Evolutionary conservation across 495 filamentous ascomycete species (phyloP).

Genomic region (Aspergillus cavernicola): DNA sequence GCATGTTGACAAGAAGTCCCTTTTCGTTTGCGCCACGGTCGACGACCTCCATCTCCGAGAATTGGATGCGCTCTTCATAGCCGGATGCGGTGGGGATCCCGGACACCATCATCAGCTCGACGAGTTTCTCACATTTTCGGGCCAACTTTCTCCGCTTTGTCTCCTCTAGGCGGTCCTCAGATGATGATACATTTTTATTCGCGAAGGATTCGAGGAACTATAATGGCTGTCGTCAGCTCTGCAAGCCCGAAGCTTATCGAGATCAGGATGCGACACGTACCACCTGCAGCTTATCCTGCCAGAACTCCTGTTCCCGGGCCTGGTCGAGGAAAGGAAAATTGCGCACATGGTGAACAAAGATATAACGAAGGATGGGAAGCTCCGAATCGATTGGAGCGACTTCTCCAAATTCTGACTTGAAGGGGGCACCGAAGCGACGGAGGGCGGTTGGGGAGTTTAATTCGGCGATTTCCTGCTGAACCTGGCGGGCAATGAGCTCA

Average conservation of each 20-base stretch:
- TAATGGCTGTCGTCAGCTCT: background rate
- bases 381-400: constrained; percentile 92
- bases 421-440: constrained; percentile 91
- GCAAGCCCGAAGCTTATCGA: background rate
- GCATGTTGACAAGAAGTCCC: constrained; percentile 77
- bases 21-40: constrained; percentile 89
- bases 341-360: constrained; percentile 96
- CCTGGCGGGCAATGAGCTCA: constrained; percentile 87
- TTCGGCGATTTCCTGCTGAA: constrained; percentile 82
- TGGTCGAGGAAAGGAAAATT: constrained; percentile 97
- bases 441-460: constrained; percentile 92
- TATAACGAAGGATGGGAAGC: constrained; percentile 88
- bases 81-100: constrained; percentile 93
- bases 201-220: constrained; percentile 97
- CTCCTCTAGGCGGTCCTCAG: constrained; percentile 91
- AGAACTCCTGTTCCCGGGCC: constrained; percentile 97
- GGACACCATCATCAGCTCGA: constrained; percentile 99
- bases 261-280: constrained; percentile 48
- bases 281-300: constrained; percentile 96
- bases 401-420: constrained; percentile 87
- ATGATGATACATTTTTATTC: constrained; percentile 95
- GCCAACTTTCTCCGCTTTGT: constrained; percentile 93
- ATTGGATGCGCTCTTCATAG: constrained; percentile 93
- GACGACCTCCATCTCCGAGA: constrained; percentile 94
- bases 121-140: constrained; percentile 86